A percentile compares a stretch with the other conserved stretches of the same genome.
These are phyloP conservation scores for Pleurotus citrinopileatus DNA, from an alignment of 768 basidiomycete genomes.

Conservation along the genomic window DNA sequence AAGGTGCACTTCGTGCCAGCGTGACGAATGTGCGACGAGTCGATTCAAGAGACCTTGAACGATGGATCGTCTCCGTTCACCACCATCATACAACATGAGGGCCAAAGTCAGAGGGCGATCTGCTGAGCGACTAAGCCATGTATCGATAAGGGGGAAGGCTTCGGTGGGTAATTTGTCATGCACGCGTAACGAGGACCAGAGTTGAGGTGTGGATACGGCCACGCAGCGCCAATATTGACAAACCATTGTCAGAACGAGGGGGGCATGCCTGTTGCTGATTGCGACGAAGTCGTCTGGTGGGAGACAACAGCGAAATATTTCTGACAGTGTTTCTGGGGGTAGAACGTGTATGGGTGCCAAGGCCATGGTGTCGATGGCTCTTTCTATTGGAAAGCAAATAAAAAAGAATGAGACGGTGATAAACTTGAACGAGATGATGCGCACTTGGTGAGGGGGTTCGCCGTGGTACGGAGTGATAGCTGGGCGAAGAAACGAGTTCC, in stretches of 20 bases:
- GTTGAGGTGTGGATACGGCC: neutral
- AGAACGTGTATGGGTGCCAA: conserved; percentile 1
- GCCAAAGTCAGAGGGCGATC: conserved; percentile 1
- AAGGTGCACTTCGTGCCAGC: conserved; percentile 8
- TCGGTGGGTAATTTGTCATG: conserved; percentile 4
- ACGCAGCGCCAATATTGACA: conserved; percentile 2
- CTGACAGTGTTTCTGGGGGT: conserved; percentile 6
- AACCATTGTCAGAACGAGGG: conserved; percentile 7
- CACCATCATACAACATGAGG: neutral
- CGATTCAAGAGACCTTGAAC: conserved; percentile 6
- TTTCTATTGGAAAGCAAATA: neutral
- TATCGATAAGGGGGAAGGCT: conserved; percentile 9
- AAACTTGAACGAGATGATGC: neutral
- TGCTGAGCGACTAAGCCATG: conserved; percentile 2
- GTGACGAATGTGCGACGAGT: conserved; percentile 1
- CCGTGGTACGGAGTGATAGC: neutral
- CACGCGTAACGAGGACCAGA: conserved; percentile 8
- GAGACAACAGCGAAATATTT: conserved; percentile 6
- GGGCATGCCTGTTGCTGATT: conserved; percentile 5
- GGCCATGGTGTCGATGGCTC: neutral
- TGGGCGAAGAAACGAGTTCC: neutral
- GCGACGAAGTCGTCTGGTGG: conserved; percentile 2
- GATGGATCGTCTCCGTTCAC: neutral
- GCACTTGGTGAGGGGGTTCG: neutral
- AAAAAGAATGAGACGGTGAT: neutral